A percentile compares a stretch with the other conserved stretches of the same genome.
Conservation (phyloP, 2,329 filamentous ascomycete genomes). For the Colletotrichum sp. region DNA sequence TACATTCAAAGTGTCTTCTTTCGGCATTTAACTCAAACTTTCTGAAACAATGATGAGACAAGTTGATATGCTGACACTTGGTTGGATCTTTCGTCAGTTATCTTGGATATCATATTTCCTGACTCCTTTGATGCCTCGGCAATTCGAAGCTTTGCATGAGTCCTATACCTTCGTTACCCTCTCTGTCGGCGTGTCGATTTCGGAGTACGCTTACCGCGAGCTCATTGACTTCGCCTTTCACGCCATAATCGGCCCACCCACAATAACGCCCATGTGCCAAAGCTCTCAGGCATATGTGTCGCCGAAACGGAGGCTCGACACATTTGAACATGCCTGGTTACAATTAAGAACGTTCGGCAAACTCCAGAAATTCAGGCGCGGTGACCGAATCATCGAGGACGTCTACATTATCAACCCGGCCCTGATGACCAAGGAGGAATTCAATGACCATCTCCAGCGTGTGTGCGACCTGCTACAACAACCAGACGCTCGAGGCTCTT, state of each 20-base stretch:
- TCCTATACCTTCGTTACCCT: accelerated
- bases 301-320: accelerated
- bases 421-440: accelerated
- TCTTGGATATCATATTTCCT: background rate
- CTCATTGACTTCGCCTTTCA: accelerated
- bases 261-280: background rate
- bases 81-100: accelerated
- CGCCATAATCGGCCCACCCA: accelerated
- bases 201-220: background rate
- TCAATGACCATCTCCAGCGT: accelerated
- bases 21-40: background rate
- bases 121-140: accelerated
- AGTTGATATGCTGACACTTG: too few relatives aligned
- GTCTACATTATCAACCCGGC: background rate
- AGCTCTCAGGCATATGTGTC: background rate
- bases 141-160: accelerated
- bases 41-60: background rate
- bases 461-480: accelerated
- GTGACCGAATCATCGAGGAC: background rate
- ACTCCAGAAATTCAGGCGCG: background rate
- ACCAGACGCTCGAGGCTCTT: accelerated
- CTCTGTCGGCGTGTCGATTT: background rate
- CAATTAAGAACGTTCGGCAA: background rate
- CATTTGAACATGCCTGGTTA: background rate
- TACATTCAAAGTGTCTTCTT: accelerated